A percentile compares a stretch with the other conserved stretches of the same genome.
Evolutionary conservation across 306 rosid genomes (phyloP).

Genomic region (Sindora glabra): DNA sequence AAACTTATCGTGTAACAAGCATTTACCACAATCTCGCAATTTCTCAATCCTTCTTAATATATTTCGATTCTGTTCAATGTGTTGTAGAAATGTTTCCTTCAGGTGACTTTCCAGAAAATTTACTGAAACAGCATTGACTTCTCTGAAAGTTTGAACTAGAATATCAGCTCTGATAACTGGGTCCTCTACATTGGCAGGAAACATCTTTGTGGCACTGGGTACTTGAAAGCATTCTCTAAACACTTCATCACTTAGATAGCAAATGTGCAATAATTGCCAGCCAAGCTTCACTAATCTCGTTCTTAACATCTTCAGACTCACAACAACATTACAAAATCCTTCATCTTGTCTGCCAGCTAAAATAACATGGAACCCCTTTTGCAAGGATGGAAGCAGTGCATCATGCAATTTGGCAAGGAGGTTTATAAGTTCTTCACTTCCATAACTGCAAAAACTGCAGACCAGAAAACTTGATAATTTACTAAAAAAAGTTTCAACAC

Average conservation of each 20-base stretch:
- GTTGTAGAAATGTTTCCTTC: constrained; percentile 70
- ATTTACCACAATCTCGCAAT: constrained; percentile 53
- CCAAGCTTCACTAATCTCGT: constrained; percentile 71
- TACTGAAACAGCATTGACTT: constrained; percentile 60
- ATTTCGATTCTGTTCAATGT: constrained; percentile 52
- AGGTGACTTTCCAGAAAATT: constrained; percentile 42
- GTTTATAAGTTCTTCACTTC: constrained; percentile 69
- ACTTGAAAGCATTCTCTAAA: constrained; percentile 44
- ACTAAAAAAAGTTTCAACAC: background rate
- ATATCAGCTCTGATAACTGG: constrained; percentile 80
- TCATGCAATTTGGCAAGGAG: constrained; percentile 86
- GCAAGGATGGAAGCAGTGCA: constrained; percentile 65
- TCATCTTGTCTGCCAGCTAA: constrained; percentile 37
- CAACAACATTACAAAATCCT: constrained; percentile 29
- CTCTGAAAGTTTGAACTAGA: constrained; percentile 75
- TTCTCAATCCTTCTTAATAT: constrained; percentile 45
- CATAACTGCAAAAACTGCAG: constrained; percentile 47
- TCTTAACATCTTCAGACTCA: constrained; percentile 70
- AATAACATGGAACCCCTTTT: constrained; percentile 37
- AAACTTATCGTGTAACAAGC: background rate
- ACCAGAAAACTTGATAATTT: background rate
- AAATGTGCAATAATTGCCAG: constrained; percentile 62
- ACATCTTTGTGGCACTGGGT: constrained; percentile 71
- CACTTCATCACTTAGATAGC: constrained; percentile 78
- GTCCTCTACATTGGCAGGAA: constrained; percentile 92